Evolutionary conservation across 257 asterid species (phyloP), one percentile per base, ranked within the genome.

Genomic region (Przewalskia tangutica): DNA sequence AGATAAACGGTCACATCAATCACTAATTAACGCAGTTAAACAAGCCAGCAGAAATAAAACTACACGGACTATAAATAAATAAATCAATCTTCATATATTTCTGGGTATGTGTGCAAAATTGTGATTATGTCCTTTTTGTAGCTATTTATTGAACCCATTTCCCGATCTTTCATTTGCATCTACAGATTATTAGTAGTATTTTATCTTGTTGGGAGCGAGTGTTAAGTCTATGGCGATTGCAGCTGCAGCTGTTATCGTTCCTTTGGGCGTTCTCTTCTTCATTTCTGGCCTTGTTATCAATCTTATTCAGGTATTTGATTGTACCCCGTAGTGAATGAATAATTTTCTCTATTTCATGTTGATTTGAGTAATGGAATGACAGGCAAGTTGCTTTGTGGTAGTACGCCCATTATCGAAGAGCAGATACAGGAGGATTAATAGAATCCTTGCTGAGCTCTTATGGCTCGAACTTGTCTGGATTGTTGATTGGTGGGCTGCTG

Each of bases 391-490:
- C 83, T 95, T 84, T 86, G 87, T 91, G 77, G 83, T 91, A 3
- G 51, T 94, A 70, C 88, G 98, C 84, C 97, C 98, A 27, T 12
- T 92, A 18, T 94, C 97, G n/a, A 95, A 90, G 94, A 95, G 84
- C 88, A 87, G 84, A 50, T 94, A 92, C 84, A 84, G 98, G 91
- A 94, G 93, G 92, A 86, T 94, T 59, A 95, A 95, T 82, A 83
- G 95, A 81, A 89, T 85, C 88, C 86, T 94, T 63, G 95, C 93
- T 0, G 98, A 95, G 66, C 89, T 92, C 40, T 48, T 95, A 83
- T 95, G 99, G 99, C 92, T 95, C 82, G 98, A 95, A 93, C 97
- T 94, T 9, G 94, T 95, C 46, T 95, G 99, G 99, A 85, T 95
- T 55, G 86, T 94, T 59, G 97, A 95, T 86, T 94, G 99, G 99